Evolutionary conservation across 2,329 filamentous ascomycete species (phyloP).

Genomic region (Penicillium frequentans): DNA sequence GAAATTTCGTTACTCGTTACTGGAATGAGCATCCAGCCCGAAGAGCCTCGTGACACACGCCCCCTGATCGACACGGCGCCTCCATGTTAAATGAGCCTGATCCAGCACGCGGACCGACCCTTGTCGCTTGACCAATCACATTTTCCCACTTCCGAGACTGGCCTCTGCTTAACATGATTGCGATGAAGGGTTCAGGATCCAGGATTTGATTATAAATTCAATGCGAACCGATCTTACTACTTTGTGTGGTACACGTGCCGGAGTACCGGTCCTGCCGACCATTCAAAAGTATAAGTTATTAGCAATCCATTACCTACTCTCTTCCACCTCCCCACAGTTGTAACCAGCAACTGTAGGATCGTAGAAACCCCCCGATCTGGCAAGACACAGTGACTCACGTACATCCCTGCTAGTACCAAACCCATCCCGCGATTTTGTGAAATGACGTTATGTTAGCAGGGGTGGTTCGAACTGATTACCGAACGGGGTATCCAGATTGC

Average conservation of each 20-base stretch:
- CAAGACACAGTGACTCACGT: too few relatives aligned
- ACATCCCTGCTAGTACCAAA: too few relatives aligned
- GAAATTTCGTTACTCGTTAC: background rate
- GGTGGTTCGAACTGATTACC: background rate
- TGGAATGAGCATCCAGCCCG: background rate
- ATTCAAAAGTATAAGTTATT: too few relatives aligned
- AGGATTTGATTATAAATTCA: too few relatives aligned
- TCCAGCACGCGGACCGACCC: background rate
- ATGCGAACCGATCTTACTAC: too few relatives aligned
- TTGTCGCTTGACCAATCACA: background rate
- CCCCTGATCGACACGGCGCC: constrained; percentile 7
- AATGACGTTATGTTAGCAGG: background rate
- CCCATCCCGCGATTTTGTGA: background rate
- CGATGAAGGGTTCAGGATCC: background rate
- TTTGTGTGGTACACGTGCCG: too few relatives aligned
- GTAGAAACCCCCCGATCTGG: too few relatives aligned
- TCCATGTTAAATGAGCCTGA: constrained; percentile 4
- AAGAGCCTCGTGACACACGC: constrained; percentile 9
- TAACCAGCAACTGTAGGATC: too few relatives aligned
- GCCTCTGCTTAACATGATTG: background rate
- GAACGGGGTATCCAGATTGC: background rate
- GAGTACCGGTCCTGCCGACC: too few relatives aligned
- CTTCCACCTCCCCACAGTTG: too few relatives aligned
- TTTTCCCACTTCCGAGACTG: background rate
- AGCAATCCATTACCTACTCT: too few relatives aligned